These are phyloP conservation scores for Nosema muscidifuracis DNA, from an alignment of 371 early-diverging fungal species.

Conservation along the genomic window DNA sequence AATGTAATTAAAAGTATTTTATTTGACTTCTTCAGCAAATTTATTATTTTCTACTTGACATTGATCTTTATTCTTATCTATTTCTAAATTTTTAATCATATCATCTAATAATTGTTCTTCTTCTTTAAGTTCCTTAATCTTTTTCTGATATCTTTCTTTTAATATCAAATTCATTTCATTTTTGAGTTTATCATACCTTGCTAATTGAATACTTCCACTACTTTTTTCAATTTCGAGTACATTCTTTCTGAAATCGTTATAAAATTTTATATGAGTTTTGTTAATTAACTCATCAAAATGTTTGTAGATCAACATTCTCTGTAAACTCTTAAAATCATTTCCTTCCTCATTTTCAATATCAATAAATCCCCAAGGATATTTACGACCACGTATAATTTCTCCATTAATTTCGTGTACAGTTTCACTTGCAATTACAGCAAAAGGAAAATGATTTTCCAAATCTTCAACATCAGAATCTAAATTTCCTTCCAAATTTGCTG, in stretches of 20 bases:
- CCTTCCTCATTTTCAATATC: constrained; percentile 82
- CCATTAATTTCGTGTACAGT: constrained; percentile 72
- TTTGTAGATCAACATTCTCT: constrained; percentile 47
- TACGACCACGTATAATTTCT: constrained; percentile 76
- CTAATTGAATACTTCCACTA: not conserved
- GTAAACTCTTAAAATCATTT: constrained; percentile 87
- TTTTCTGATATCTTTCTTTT: constrained; percentile 34
- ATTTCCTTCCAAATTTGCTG: no score
- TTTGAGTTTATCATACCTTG: constrained; percentile 17
- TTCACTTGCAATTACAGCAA: constrained; percentile 87
- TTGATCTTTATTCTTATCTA: not conserved
- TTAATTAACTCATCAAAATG: constrained; percentile 54
- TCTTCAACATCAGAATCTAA: constrained; percentile 89
- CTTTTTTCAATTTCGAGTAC: constrained; percentile 9
- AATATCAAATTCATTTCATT: constrained; percentile 40
- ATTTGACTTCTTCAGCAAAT: no score
- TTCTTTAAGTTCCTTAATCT: constrained; percentile 12
- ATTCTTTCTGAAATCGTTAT: constrained; percentile 48
- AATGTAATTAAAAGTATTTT: no score
- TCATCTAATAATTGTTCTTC: constrained; percentile 21
- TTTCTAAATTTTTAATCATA: not conserved
- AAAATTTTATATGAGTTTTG: constrained; percentile 49
- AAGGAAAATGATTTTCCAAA: constrained; percentile 81
- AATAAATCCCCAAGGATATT: constrained; percentile 91
- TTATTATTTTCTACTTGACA: no score